Evolutionary conservation across 176 grass and related monocot genomes (phyloP), one percentile per base, ranked within the genome.

Genomic region (Oryza glaberrima): DNA sequence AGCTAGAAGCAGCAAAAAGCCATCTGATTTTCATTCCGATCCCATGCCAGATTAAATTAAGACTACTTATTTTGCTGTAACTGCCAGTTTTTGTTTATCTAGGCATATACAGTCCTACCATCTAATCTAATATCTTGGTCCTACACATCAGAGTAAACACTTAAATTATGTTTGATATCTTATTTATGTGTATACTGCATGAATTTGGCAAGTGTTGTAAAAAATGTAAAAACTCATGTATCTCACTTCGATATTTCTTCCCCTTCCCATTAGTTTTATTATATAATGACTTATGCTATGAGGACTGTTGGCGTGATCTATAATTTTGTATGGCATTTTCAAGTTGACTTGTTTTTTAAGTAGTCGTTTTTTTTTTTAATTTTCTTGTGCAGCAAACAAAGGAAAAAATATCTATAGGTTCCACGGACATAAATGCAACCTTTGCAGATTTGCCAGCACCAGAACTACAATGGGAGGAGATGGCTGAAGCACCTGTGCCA

Each of bases 391-490:
- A 95, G 93, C 9, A 72, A 79, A 90, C 63, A 12, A 90, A 92
- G 64, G 83, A 83, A 58, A 83, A 88, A 40, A 83, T 71, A 82
- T 22, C 28, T 79, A 76, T 75, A 86, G 87, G 69, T 68, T 86
- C 84, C 35, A 86, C 83, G 74, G 86, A 78, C 43, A 84, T 92
- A 65, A 96, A 92, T 91, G 90, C 96, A 86, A 99, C 93, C 25
- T 99, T 99, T 92, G 90, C 91, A 38, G 96, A 99, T 82, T 85
- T 99, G 74, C 84, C 72, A 8, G 90, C 93, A 70, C 85, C 88
- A 72, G 51, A 90, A 83, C 82, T 99, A 70, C 73, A 95, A 88
- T 94, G 93, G 96, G 86, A 99, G 51, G 81, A 94, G 68, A 99
- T 99, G 93, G 90, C 90, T 74, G 73, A 85, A 87, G 96, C 96